Evolutionary conservation across 83 land plant species (phyloP).

Genomic region (Picea mariana): DNA sequence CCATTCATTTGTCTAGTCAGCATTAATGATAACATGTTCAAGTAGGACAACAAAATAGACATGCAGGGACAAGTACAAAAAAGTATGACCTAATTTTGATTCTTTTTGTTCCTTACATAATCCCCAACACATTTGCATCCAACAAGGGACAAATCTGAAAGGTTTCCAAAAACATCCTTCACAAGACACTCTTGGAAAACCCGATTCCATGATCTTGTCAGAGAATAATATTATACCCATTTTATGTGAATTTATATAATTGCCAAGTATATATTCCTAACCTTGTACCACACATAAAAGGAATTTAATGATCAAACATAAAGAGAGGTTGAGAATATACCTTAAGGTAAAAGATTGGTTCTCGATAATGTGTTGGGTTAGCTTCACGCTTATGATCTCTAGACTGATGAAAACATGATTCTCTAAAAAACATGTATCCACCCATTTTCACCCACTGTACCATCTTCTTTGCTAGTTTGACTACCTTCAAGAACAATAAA

Average conservation of each 20-base stretch:
- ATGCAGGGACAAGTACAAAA: neutral
- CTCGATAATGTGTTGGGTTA: slow-evolving; percentile 55
- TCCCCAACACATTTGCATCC: slow-evolving; percentile 47
- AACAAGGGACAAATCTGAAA: slow-evolving; percentile 20
- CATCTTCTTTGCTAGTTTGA: slow-evolving; percentile 25
- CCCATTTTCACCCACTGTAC: neutral
- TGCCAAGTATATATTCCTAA: too few species aligned
- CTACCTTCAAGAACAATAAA: slow-evolving; percentile 17
- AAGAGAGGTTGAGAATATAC: slow-evolving; percentile 7
- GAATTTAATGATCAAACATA: neutral
- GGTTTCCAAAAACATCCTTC: slow-evolving; percentile 34
- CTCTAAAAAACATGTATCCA: slow-evolving; percentile 43
- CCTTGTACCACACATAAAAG: too few species aligned
- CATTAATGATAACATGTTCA: too few species aligned
- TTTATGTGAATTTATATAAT: too few species aligned
- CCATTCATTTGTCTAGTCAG: too few species aligned
- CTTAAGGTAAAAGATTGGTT: slow-evolving; percentile 50
- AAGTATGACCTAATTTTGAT: slow-evolving; percentile 40
- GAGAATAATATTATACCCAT: too few species aligned
- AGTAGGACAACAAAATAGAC: too few species aligned
- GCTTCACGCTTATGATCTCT: slow-evolving; percentile 50
- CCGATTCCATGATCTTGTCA: too few species aligned
- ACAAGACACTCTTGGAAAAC: slow-evolving; percentile 27
- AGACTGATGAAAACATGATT: slow-evolving; percentile 58
- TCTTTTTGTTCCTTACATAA: slow-evolving; percentile 44